Conservation (phyloP, 2,329 filamentous ascomycete genomes). For the Nemania abortiva region DNA sequence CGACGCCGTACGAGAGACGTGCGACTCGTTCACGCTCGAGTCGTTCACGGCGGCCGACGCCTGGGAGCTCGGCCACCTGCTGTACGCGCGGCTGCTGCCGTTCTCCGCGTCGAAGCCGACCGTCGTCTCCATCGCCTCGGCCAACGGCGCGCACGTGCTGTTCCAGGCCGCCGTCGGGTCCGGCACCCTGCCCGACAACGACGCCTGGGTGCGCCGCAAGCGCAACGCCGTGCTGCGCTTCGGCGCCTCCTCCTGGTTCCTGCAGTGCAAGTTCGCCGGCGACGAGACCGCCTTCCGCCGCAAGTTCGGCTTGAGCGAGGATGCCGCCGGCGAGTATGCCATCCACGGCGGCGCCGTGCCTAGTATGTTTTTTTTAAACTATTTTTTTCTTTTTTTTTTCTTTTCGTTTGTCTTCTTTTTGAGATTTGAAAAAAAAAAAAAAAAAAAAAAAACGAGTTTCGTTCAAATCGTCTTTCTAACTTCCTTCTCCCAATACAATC, state of each 20-base stretch:
- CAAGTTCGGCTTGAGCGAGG: constrained; percentile 72
- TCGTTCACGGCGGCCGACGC: constrained; percentile 74
- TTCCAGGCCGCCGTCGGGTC: constrained; percentile 77
- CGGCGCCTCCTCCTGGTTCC: constrained; percentile 76
- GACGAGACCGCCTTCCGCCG: constrained; percentile 74
- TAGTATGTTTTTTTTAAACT: constrained; percentile 24
- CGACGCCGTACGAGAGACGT: constrained; percentile 51
- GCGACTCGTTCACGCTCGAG: constrained; percentile 59
- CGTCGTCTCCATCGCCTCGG: constrained; percentile 74
- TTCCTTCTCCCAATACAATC: neutral
- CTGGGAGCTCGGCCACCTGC: constrained; percentile 72
- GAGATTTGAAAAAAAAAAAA: too few species aligned
- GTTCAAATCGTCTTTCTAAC: neutral
- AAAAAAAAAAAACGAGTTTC: too few species aligned
- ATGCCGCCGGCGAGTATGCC: constrained; percentile 72
- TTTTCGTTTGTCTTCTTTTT: too few species aligned
- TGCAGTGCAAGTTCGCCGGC: constrained; percentile 74
- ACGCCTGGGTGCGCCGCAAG: constrained; percentile 78
- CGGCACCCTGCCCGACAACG: constrained; percentile 78
- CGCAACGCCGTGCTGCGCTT: constrained; percentile 77
- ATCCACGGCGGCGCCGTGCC: constrained; percentile 84
- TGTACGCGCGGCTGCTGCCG: constrained; percentile 71
- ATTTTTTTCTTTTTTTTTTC: neutral
- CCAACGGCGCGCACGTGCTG: constrained; percentile 69
- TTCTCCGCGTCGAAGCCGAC: constrained; percentile 62